Evolutionary conservation across 495 filamentous ascomycete species (phyloP), one percentile per base, ranked within the genome.

Genomic region (Daldinia concentrica): DNA sequence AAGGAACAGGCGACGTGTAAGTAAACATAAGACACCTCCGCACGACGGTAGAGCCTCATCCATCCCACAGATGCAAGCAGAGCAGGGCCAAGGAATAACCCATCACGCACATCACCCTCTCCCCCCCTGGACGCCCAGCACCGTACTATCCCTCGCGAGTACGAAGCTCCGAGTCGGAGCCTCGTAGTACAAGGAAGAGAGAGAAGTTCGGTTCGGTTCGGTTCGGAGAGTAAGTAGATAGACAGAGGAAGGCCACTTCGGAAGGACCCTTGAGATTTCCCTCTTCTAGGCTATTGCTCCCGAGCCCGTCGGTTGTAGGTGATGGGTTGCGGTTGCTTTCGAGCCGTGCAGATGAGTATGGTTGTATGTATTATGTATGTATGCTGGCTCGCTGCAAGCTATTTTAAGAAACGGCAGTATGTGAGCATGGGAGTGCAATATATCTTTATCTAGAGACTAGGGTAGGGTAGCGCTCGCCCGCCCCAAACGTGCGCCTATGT

Each of bases 361-460:
- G 52, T 52, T 62, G 57, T 62, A 59, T 66, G 2, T 45, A 14
- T 45, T 45, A 45, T 17, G 17, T 45, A 45, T 45, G 17, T 22
- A 45, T 22, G 41, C 17, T 45, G 6, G 17, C 41, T 45, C 17
- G 41, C 62, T 30, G 41, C 12, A 45, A 41, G 58, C 58, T 71
- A 71, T 71, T 71, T 71, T 66, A 55, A 59, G 62, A 66, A 15
- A 56, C 30, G 11, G 48, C 43, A 59, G 39, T 17, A 62, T 58
- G 6, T 17, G 17, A 12, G 57, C 52, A 8, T 22, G 14, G 34
- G 34, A 17, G 36, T 29, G 29, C 27, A 65, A 70, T 70, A 63
- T 70, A 70, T 70, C 56, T 70, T 70, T 65, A 70, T 70, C 68
- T 65, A 64, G 45, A 54, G 41, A 65, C 68, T 65, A 64, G 45